phyloP scores from a whole-genome alignment of 2,329 filamentous ascomycete genomes.

The Stagonosporopsis tanaceti region DNA sequence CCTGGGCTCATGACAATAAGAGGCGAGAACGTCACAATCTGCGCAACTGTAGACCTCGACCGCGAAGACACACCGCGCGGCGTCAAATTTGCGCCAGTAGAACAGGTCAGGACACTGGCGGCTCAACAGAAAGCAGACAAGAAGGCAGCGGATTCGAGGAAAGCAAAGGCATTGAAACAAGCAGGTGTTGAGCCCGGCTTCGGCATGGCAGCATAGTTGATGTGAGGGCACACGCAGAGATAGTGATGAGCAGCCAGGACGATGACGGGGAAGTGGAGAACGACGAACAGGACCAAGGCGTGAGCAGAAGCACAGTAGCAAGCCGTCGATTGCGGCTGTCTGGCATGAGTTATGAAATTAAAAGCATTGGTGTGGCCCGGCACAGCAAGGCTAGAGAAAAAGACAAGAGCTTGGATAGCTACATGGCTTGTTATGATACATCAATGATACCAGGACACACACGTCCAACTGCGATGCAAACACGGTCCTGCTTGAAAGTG shows the following conservation, averaged over 20 bases:
- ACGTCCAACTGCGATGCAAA: constrained; percentile 23
- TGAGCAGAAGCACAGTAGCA: not conserved
- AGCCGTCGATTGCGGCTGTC: not conserved
- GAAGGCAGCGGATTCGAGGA: constrained; percentile 60
- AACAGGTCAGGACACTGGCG: constrained; percentile 75
- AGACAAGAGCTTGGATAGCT: constrained; percentile 22
- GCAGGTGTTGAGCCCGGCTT: constrained; percentile 69
- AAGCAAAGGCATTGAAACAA: constrained; percentile 69
- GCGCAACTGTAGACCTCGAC: constrained; percentile 97
- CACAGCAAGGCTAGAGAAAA: constrained; percentile 16
- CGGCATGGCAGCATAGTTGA: constrained; percentile 66
- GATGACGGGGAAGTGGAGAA: not conserved
- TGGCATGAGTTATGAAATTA: constrained; percentile 15
- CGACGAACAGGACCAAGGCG: not conserved
- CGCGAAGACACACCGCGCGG: constrained; percentile 88
- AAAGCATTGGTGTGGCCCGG: constrained; percentile 6
- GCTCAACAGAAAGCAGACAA: constrained; percentile 77
- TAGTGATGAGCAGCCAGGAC: not conserved
- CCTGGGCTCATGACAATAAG: constrained; percentile 90
- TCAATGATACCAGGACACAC: constrained; percentile 29
- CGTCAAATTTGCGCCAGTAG: constrained; percentile 71
- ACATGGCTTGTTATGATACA: constrained; percentile 19
- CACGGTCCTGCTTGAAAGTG: not conserved
- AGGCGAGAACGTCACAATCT: constrained; percentile 94
- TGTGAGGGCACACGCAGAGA: not conserved